These are phyloP conservation scores for Ophiobolus disseminans DNA, from an alignment of 2,329 filamentous ascomycete genomes.

Conservation along the genomic window DNA sequence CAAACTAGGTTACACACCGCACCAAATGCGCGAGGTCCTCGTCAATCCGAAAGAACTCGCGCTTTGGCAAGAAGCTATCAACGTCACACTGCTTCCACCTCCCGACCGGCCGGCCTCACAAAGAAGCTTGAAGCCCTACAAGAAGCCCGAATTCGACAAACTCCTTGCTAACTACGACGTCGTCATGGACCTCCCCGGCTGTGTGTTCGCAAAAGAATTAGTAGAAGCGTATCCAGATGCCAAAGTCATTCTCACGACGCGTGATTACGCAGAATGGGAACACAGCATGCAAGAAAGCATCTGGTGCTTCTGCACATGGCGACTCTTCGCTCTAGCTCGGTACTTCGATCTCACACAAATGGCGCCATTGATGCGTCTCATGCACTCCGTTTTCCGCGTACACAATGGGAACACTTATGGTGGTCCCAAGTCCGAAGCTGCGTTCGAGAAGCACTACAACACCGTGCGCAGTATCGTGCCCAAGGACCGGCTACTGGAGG, in stretches of 20 bases:
- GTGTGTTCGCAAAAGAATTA: conserved; percentile 36
- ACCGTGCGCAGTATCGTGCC: conserved; percentile 32
- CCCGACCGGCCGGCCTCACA: conserved; percentile 14
- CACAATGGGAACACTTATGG: conserved; percentile 35
- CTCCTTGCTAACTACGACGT: conserved; percentile 54
- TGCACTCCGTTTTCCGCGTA: conserved; percentile 30
- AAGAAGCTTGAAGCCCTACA: conserved; percentile 24
- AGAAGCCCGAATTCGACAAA: conserved; percentile 55
- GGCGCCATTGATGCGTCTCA: conserved; percentile 30
- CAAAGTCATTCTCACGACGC: conserved; percentile 44
- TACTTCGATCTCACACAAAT: conserved; percentile 28
- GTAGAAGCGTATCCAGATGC: conserved; percentile 43
- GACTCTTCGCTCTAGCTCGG: conserved; percentile 25
- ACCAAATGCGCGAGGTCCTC: conserved; percentile 34
- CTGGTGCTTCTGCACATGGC: conserved; percentile 35
- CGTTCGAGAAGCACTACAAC: conserved; percentile 35
- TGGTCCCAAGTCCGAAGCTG: conserved; percentile 24
- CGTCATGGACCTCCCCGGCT: conserved; percentile 39
- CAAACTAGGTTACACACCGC: conserved; percentile 52
- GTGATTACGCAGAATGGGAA: conserved; percentile 37
- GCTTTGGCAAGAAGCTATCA: conserved; percentile 41
- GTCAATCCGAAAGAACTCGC: conserved; percentile 24
- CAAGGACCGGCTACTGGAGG: conserved; percentile 30
- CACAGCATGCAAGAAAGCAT: conserved; percentile 33
- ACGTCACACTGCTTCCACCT: conserved; percentile 27